Evolutionary conservation across 2,329 filamentous ascomycete genomes (phyloP).

Genomic region (Bipolaris gigantea): DNA sequence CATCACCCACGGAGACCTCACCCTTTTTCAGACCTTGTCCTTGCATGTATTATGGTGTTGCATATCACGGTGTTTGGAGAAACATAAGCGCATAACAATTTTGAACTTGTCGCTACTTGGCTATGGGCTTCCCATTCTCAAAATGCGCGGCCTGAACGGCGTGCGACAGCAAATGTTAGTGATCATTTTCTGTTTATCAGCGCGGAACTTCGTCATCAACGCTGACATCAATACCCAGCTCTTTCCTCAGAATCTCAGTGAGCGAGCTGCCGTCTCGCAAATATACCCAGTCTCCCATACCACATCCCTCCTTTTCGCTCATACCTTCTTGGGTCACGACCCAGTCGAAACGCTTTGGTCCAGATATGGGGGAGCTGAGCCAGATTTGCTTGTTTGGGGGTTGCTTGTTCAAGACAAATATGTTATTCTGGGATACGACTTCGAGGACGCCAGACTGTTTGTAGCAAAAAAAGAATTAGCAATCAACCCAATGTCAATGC

Average conservation of each 20-base stretch:
- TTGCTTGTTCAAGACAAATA: slow-evolving; percentile 97
- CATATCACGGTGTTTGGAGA: slow-evolving; percentile 20
- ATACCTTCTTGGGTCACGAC: slow-evolving; percentile 73
- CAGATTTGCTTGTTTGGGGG: slow-evolving; percentile 97
- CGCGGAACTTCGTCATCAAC: slow-evolving; percentile 37
- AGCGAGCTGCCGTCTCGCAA: slow-evolving; percentile 78
- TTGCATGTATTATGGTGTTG: slow-evolving; percentile 12
- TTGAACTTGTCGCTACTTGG: slow-evolving; percentile 1
- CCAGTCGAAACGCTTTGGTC: slow-evolving; percentile 94
- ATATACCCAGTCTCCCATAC: slow-evolving; percentile 81
- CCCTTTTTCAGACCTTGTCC: background rate
- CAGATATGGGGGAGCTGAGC: slow-evolving; percentile 87
- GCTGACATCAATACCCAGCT: slow-evolving; percentile 67
- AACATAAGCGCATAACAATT: background rate
- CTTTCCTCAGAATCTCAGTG: slow-evolving; percentile 70
- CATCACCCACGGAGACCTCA: background rate
- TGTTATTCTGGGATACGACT: slow-evolving; percentile 68
- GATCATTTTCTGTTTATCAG: slow-evolving; percentile 16
- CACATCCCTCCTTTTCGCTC: slow-evolving; percentile 77
- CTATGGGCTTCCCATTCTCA: slow-evolving; percentile 4
- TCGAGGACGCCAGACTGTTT: slow-evolving; percentile 81
- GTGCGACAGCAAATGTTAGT: background rate
- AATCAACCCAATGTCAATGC: background rate
- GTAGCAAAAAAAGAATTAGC: slow-evolving; percentile 15
- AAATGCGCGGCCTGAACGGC: background rate